phyloP scores from a whole-genome alignment of 1,284 basidiomycete genomes.

The Boletus semigastroideus region DNA sequence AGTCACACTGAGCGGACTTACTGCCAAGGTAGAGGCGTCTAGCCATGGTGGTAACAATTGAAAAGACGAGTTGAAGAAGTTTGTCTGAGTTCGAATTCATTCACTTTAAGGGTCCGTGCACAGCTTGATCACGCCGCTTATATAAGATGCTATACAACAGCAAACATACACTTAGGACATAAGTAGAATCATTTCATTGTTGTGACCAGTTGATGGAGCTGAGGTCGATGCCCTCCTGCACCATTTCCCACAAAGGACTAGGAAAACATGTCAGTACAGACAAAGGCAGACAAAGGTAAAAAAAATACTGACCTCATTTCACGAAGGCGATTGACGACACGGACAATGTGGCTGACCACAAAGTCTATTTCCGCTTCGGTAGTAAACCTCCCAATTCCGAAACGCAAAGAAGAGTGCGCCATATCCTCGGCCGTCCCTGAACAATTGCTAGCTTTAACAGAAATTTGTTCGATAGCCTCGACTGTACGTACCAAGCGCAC shows the following conservation, averaged over 20 bases:
- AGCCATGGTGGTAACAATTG: constrained; percentile 62
- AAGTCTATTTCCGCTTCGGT: constrained; percentile 98
- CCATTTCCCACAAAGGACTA: constrained; percentile 97
- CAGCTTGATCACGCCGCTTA: constrained; percentile 11
- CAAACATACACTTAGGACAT: too few species aligned
- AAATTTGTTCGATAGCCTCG: neutral
- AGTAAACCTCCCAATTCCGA: constrained; percentile 98
- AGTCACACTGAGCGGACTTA: constrained; percentile 38
- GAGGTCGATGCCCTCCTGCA: constrained; percentile 96
- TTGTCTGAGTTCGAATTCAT: constrained; percentile 40
- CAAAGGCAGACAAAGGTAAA: constrained; percentile 1
- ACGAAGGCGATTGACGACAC: constrained; percentile 74
- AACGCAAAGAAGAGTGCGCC: constrained; percentile 97
- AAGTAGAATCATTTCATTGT: constrained; percentile 48
- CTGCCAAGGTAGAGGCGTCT: constrained; percentile 83
- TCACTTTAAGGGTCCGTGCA: constrained; percentile 40
- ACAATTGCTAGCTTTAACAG: constrained; percentile 6
- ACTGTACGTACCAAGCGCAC: constrained; percentile 74
- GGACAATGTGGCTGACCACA: constrained; percentile 87
- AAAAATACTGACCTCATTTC: constrained; percentile 57
- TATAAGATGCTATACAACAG: neutral
- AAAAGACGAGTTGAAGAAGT: constrained; percentile 27
- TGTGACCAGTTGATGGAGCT: constrained; percentile 92
- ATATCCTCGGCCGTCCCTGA: constrained; percentile 94
- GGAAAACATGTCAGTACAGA: constrained; percentile 12